These are phyloP conservation scores for Cucumis variabilis DNA, from an alignment of 331 rosid species.

Conservation along the genomic window DNA sequence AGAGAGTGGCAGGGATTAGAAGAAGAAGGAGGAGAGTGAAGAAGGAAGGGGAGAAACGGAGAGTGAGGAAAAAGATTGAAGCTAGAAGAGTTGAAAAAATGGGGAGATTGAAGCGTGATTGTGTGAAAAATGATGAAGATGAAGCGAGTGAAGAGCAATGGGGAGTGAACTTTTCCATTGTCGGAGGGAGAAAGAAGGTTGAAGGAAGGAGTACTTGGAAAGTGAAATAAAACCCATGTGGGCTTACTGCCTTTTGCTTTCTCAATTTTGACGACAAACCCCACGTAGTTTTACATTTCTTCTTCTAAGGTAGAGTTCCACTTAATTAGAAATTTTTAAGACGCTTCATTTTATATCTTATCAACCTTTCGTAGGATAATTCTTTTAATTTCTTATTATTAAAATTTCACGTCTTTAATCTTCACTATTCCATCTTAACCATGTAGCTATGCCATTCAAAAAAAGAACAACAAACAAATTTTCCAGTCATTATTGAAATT, in stretches of 20 bases:
- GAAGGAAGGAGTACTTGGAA: constrained; percentile 1
- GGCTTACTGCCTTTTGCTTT: constrained; percentile 25
- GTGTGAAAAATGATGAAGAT: background rate
- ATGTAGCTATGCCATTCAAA: too few species aligned
- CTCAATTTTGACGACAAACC: background rate
- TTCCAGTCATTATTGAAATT: background rate
- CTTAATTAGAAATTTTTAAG: too few species aligned
- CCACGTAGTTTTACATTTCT: too few species aligned
- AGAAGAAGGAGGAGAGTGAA: background rate
- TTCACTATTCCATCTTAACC: too few species aligned
- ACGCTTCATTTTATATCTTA: too few species aligned
- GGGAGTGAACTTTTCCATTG: background rate
- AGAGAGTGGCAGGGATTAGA: constrained; percentile 17
- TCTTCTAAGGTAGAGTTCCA: too few species aligned
- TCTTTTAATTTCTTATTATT: too few species aligned
- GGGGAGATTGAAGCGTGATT: background rate
- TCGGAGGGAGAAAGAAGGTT: constrained; percentile 22
- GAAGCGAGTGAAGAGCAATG: constrained; percentile 10
- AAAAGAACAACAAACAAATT: too few species aligned
- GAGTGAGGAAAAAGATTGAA: constrained; percentile 5
- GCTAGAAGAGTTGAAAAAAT: constrained; percentile 5
- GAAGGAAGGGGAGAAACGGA: constrained; percentile 19
- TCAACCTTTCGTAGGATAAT: too few species aligned
- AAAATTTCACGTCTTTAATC: too few species aligned
- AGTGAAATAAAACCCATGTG: constrained; percentile 17